These are phyloP conservation scores for Hypoxylon fuscum DNA, from an alignment of 495 filamentous ascomycete species.

Conservation along the genomic window DNA sequence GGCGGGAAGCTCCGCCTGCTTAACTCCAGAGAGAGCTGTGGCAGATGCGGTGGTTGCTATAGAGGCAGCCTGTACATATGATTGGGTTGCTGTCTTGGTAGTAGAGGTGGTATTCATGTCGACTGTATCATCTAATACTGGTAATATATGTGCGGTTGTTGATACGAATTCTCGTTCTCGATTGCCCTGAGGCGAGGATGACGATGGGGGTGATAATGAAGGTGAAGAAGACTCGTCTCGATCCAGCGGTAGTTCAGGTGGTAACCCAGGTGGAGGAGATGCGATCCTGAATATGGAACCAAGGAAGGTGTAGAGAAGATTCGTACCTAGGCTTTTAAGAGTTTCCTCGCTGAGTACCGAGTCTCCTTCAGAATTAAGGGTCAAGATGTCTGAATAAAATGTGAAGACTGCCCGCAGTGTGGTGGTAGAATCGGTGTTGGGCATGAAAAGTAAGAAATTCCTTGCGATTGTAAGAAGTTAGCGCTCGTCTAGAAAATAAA, in stretches of 20 bases:
- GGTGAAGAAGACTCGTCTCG: constrained; percentile 17
- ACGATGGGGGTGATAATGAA: constrained; percentile 18
- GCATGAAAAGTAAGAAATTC: constrained; percentile 95
- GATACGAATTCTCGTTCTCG: constrained; percentile 5
- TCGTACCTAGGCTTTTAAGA: constrained; percentile 93
- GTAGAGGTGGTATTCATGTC: constrained; percentile 25
- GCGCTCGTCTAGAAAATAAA: constrained; percentile 20
- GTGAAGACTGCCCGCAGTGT: constrained; percentile 85
- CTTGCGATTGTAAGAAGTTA: constrained; percentile 55
- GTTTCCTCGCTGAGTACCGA: constrained; percentile 88
- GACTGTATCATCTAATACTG: constrained; percentile 17
- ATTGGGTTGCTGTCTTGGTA: constrained; percentile 18
- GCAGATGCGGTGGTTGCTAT: constrained; percentile 7
- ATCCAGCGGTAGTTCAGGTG: constrained; percentile 32
- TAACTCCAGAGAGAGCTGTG: constrained; percentile 37
- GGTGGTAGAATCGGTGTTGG: constrained; percentile 68
- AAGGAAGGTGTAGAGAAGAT: constrained; percentile 72
- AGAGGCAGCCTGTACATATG: constrained; percentile 15
- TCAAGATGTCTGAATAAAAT: constrained; percentile 91
- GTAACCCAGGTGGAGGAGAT: too few relatives aligned
- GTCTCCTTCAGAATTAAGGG: constrained; percentile 93
- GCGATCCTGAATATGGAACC: constrained; percentile 70
- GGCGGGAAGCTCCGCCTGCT: constrained; percentile 38
- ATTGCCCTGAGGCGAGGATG: constrained; percentile 14
- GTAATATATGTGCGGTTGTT: constrained; percentile 8